These are phyloP conservation scores for Coelastrella sp. DNA, from an alignment of 139 green algal genomes.

Conservation along the genomic window DNA sequence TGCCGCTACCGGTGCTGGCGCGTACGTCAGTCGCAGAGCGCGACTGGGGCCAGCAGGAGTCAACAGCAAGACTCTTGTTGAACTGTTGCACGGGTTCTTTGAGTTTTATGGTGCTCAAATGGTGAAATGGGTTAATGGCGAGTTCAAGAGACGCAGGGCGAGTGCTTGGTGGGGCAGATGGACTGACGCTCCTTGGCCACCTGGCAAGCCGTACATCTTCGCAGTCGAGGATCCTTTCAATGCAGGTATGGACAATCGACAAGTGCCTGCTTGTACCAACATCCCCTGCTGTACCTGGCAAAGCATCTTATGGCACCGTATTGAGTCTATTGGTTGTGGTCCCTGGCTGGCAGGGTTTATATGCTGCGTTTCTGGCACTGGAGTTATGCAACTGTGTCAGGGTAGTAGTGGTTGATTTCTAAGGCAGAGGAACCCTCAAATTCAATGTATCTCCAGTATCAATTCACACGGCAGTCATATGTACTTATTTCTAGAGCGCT, in stretches of 20 bases:
- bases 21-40: neutral
- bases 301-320: no score
- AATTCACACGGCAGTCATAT: no score
- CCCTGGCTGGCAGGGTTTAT: no score
- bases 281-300: no score
- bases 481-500: no score
- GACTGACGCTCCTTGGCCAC: slow-evolving; percentile 3
- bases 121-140: neutral
- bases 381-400: no score
- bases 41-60: neutral
- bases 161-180: slow-evolving; percentile 38
- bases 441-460: no score
- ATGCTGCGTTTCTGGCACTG: no score
- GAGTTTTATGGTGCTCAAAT: slow-evolving; percentile 2
- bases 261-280: no score
- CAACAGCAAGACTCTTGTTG: slow-evolving; percentile 3
- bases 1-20: slow-evolving; percentile 3
- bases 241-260: neutral
- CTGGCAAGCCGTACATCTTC: slow-evolving; percentile 28
- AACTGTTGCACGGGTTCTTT: slow-evolving; percentile 42
- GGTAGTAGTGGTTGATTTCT: no score
- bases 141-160: neutral
- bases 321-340: no score
- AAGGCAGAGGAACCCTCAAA: no score
- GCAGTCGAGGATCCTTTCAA: slow-evolving; percentile 36